Evolutionary conservation across 768 basidiomycete species (phyloP).

Genomic region (Leccinum subtestaceum): DNA sequence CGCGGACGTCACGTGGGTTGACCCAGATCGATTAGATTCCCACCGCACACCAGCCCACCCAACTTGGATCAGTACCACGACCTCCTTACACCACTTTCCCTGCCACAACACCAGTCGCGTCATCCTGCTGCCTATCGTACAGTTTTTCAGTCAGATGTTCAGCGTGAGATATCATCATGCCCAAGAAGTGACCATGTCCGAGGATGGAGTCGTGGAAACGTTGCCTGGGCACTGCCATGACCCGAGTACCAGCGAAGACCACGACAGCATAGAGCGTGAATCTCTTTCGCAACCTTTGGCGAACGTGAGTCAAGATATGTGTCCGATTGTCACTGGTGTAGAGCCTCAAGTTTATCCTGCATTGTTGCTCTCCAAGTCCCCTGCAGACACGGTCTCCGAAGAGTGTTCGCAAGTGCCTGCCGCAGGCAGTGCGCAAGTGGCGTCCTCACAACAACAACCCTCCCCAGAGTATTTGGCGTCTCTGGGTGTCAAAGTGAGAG

Average conservation of each 20-base stretch:
- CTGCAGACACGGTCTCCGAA: conserved; percentile 8
- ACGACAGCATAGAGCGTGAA: conserved; percentile 20
- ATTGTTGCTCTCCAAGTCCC: conserved; percentile 24
- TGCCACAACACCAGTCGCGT: not conserved
- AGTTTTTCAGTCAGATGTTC: conserved; percentile 13
- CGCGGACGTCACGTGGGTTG: conserved; percentile 20
- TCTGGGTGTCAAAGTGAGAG: conserved; percentile 44
- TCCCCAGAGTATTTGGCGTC: conserved; percentile 27
- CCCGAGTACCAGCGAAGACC: conserved; percentile 2
- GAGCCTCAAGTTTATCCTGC: conserved; percentile 33
- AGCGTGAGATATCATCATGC: conserved; percentile 9
- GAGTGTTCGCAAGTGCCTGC: conserved; percentile 20
- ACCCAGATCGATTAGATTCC: conserved; percentile 25
- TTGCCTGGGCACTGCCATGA: not conserved
- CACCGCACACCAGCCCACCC: conserved; percentile 8
- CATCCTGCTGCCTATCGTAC: not conserved
- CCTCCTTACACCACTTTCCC: conserved; percentile 10
- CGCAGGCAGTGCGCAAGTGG: not conserved
- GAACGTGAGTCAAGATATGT: conserved; percentile 38
- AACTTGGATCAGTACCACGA: conserved; percentile 29
- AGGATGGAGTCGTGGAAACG: conserved; percentile 1
- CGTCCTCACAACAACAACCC: conserved; percentile 39
- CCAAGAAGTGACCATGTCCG: conserved; percentile 5
- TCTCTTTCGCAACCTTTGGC: conserved; percentile 21
- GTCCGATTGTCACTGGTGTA: conserved; percentile 27